These are phyloP conservation scores for Protoeuglena noctilucae DNA, from an alignment of 139 green algal species.

Conservation along the genomic window DNA sequence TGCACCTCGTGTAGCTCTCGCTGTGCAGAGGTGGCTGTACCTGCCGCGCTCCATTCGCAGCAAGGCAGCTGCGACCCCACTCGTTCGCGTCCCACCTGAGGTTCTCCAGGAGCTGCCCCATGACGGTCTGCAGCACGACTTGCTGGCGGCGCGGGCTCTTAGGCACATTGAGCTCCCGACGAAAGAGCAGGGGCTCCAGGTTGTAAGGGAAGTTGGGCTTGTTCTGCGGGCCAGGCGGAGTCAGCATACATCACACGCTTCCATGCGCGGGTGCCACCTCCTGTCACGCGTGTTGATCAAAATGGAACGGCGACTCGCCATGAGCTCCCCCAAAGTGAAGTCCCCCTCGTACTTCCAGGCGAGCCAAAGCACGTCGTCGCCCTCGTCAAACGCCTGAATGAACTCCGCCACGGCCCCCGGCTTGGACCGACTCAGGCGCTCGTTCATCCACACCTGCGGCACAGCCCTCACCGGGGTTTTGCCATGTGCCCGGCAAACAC, in stretches of 20 bases:
- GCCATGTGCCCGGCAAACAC: too few relatives aligned
- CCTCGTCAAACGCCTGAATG: not conserved
- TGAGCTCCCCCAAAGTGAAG: conserved; percentile 3
- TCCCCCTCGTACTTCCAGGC: conserved; percentile 66
- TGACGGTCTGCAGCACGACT: conserved; percentile 31
- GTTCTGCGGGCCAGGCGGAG: too few relatives aligned
- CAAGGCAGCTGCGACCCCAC: too few relatives aligned
- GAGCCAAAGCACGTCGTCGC: conserved; percentile 29
- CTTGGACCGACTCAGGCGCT: not conserved
- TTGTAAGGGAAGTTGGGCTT: not conserved
- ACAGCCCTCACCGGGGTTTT: too few relatives aligned
- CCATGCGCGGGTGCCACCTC: too few relatives aligned
- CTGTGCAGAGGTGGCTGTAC: too few relatives aligned
- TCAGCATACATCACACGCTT: too few relatives aligned
- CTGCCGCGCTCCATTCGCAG: too few relatives aligned
- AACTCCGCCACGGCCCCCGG: not conserved
- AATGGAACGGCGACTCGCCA: not conserved
- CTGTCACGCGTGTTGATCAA: too few relatives aligned
- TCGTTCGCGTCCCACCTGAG: too few relatives aligned
- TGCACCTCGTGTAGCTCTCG: too few relatives aligned
- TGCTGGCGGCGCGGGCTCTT: not conserved
- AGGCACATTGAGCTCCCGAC: not conserved
- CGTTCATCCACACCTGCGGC: not conserved
- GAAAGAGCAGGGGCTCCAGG: not conserved
- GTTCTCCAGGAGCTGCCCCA: conserved; percentile 56